These are phyloP conservation scores for Rhizoclosmatium sp. DNA, from an alignment of 192 early-diverging fungal genomes.

Conservation along the genomic window DNA sequence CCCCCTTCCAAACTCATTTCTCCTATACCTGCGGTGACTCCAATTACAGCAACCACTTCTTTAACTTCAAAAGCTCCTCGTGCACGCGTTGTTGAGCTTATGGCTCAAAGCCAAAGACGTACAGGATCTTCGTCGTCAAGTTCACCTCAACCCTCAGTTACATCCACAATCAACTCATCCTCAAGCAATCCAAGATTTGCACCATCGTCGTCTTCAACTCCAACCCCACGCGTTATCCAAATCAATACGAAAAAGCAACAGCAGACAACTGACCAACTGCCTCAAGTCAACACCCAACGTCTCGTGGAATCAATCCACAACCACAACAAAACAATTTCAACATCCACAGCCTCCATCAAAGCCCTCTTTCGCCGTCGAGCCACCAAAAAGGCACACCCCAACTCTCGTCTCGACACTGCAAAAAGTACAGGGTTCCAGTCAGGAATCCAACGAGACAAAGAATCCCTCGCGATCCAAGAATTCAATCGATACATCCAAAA, in stretches of 20 bases:
- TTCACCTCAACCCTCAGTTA: not conserved
- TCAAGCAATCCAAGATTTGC: no score
- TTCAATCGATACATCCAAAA: constrained; percentile 68
- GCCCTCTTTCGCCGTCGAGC: not conserved
- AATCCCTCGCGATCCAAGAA: constrained; percentile 16
- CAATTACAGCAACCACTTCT: no score
- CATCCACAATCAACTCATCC: not conserved
- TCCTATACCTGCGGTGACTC: no score
- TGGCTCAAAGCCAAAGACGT: not conserved
- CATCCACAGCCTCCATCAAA: not conserved
- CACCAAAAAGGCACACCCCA: no score
- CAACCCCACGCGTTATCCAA: not conserved
- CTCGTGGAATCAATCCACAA: not conserved
- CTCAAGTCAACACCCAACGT: not conserved
- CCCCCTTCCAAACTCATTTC: no score
- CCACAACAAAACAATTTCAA: not conserved
- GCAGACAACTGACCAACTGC: not conserved
- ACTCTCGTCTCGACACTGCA: no score
- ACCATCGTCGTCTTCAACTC: not conserved
- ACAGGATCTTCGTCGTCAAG: not conserved
- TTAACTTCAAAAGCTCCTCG: not conserved
- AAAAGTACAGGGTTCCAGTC: constrained; percentile 6
- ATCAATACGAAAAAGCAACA: not conserved
- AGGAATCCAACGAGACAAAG: constrained; percentile 3
- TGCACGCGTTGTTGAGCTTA: not conserved